These are phyloP conservation scores for Tolypocladium tropicale DNA, from an alignment of 2,329 filamentous ascomycete genomes.

Conservation along the genomic window DNA sequence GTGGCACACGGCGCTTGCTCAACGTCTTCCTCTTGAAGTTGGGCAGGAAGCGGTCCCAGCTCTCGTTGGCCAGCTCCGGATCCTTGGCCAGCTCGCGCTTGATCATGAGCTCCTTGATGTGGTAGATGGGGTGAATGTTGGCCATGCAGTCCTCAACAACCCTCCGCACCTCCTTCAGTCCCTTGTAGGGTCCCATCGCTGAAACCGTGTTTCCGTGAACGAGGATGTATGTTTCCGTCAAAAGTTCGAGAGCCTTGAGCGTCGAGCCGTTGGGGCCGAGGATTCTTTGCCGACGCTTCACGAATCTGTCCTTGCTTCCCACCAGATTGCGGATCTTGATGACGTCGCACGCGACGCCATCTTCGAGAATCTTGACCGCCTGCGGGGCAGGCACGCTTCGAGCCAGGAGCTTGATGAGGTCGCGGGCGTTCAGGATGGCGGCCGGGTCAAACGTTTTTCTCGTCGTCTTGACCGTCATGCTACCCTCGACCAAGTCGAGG, in stretches of 20 bases:
- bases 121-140: conserved; percentile 93
- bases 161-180: conserved; percentile 81
- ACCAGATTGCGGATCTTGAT: conserved; percentile 92
- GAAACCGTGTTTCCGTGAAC: conserved; percentile 95
- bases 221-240: conserved; percentile 85
- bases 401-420: conserved; percentile 86
- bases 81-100: conserved; percentile 87
- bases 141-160: conserved; percentile 94
- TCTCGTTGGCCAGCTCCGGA: conserved; percentile 74
- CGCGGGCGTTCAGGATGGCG: conserved; percentile 83
- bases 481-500: conserved; percentile 88
- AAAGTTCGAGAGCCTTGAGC: conserved; percentile 83
- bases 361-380: conserved; percentile 88
- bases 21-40: conserved; percentile 94
- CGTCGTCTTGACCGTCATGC: conserved; percentile 94
- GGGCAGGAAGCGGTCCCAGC: conserved; percentile 91
- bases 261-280: conserved; percentile 86
- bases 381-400: conserved; percentile 88
- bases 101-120: conserved; percentile 71
- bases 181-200: conserved; percentile 86
- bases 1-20: conserved; percentile 70
- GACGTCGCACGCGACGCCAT: conserved; percentile 84
- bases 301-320: conserved; percentile 87
- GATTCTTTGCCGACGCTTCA: conserved; percentile 88
- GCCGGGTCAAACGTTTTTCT: conserved; percentile 86